Percentiles rank a stretch among this genome's conserved stretches.
These are phyloP conservation scores for Cladophialophora psammophila DNA, from an alignment of 2,329 filamentous ascomycete species.

Conservation along the genomic window DNA sequence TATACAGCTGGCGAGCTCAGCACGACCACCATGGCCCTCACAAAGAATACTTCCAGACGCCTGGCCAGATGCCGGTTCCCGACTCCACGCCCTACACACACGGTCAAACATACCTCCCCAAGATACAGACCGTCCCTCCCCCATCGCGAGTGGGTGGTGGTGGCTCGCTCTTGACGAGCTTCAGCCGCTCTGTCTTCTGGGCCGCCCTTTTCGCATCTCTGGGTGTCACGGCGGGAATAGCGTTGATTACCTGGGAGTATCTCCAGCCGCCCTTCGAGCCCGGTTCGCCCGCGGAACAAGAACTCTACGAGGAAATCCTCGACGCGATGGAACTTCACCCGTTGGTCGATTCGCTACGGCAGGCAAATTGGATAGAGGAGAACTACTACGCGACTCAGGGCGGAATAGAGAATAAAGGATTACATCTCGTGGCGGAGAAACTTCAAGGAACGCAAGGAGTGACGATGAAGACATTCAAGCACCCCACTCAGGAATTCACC, in stretches of 20 bases:
- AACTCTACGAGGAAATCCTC: slow-evolving; percentile 44
- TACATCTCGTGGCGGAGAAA: slow-evolving; percentile 49
- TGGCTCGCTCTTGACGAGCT: slow-evolving; percentile 29
- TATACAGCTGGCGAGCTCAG: slow-evolving; percentile 20
- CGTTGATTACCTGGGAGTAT: slow-evolving; percentile 41
- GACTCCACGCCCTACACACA: slow-evolving; percentile 34
- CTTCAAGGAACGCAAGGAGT: slow-evolving; percentile 51
- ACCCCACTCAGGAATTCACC: slow-evolving; percentile 65
- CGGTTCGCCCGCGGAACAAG: slow-evolving; percentile 47
- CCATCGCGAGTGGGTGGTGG: slow-evolving; percentile 7
- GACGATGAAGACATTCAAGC: slow-evolving; percentile 65
- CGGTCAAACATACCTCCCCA: slow-evolving; percentile 7
- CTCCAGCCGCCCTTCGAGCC: slow-evolving; percentile 42
- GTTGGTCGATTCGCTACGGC: slow-evolving; percentile 49
- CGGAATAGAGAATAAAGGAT: slow-evolving; percentile 7
- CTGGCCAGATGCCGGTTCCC: slow-evolving; percentile 37
- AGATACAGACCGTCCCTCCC: neutral
- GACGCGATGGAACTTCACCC: slow-evolving; percentile 47
- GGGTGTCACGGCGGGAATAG: slow-evolving; percentile 36
- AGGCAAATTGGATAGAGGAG: slow-evolving; percentile 49
- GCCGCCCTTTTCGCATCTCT: slow-evolving; percentile 30
- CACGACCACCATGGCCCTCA: slow-evolving; percentile 39
- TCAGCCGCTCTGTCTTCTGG: slow-evolving; percentile 31
- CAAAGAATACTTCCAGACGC: slow-evolving; percentile 42
- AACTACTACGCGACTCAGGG: slow-evolving; percentile 38